Conservation (phyloP, 2,329 filamentous ascomycete genomes). For the Fragosphaeria purpurea region DNA sequence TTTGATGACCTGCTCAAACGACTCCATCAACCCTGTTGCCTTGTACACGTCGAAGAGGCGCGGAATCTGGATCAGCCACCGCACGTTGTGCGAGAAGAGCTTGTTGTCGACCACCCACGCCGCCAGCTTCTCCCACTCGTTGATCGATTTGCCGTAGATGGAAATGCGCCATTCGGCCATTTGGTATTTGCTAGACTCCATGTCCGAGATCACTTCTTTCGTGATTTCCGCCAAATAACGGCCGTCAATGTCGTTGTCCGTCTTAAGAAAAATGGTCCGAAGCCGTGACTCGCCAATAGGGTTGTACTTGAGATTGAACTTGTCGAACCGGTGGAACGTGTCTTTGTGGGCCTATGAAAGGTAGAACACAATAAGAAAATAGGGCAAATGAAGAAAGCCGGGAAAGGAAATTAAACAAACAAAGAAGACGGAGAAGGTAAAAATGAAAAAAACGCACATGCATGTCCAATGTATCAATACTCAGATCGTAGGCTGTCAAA, state of each 20-base stretch:
- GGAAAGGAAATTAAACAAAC: too few species aligned
- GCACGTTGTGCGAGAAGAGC: conserved; percentile 92
- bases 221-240: conserved; percentile 96
- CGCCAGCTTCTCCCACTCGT: conserved; percentile 96
- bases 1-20: conserved; percentile 78
- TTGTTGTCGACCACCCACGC: conserved; percentile 98
- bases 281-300: conserved; percentile 91
- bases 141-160: conserved; percentile 82
- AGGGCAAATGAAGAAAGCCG: not conserved
- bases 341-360: conserved; percentile 72
- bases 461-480: conserved; percentile 98
- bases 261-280: conserved; percentile 97
- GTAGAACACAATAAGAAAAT: too few species aligned
- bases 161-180: conserved; percentile 99
- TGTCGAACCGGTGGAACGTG: conserved; percentile 97
- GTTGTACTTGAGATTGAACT: conserved; percentile 99
- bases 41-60: conserved; percentile 96
- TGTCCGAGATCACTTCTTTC: conserved; percentile 91
- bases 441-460: conserved; percentile 49
- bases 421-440: not conserved
- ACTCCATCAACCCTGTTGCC: conserved; percentile 72
- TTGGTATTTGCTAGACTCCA: conserved; percentile 98
- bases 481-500: conserved; percentile 90
- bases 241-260: conserved; percentile 93
- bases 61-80: conserved; percentile 93